Evolutionary conservation across 75 land plant species (phyloP).

Genomic region (Sequoia sempervirens): DNA sequence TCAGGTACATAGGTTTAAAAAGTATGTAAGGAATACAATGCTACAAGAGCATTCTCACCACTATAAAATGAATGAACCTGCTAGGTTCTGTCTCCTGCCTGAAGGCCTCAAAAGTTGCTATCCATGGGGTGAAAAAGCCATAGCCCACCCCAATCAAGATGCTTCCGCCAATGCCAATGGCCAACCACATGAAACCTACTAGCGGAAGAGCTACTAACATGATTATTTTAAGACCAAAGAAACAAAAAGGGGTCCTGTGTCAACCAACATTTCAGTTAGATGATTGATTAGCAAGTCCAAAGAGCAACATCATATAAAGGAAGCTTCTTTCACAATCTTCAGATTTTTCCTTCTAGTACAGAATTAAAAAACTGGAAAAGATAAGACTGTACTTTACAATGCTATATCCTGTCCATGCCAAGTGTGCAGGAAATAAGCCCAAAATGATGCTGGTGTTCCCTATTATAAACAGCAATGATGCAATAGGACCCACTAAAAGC

Average conservation of each 20-base stretch:
- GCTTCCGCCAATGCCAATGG: conserved; percentile 51
- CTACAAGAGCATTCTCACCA: conserved; percentile 35
- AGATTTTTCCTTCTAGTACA: background rate
- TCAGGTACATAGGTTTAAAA: background rate
- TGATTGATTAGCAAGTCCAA: background rate
- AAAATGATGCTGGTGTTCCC: conserved; percentile 65
- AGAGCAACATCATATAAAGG: background rate
- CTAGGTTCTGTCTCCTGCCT: conserved; percentile 36
- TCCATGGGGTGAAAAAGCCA: conserved; percentile 81
- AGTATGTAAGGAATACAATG: background rate
- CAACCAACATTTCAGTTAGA: conserved; percentile 9
- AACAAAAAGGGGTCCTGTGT: conserved; percentile 55
- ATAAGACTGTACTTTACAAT: conserved; percentile 31
- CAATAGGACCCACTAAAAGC: conserved; percentile 56
- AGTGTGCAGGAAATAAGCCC: conserved; percentile 68
- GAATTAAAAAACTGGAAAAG: background rate
- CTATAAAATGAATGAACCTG: conserved; percentile 47
- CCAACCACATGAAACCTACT: conserved; percentile 57
- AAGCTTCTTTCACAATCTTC: background rate
- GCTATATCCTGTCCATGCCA: conserved; percentile 43
- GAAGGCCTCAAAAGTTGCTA: conserved; percentile 87
- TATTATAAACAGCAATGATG: conserved; percentile 41
- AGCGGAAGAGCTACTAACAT: conserved; percentile 49
- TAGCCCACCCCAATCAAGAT: conserved; percentile 76
- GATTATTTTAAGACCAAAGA: conserved; percentile 45